phyloP scores from a whole-genome alignment of 2,329 filamentous ascomycete genomes.

The Xylaria sp. region DNA sequence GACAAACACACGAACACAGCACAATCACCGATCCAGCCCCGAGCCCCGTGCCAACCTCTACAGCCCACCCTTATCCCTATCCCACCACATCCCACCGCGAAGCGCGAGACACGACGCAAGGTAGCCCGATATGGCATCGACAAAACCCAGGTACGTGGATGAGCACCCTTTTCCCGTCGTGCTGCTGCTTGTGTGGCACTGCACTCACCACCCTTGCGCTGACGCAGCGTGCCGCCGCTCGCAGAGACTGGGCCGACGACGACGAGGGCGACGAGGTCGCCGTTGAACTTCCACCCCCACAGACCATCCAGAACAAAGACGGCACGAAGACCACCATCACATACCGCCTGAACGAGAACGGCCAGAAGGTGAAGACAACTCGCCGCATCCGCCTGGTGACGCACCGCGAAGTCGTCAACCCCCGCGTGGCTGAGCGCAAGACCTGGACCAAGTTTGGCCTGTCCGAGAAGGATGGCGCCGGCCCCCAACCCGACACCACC shows the following conservation, averaged over 20 bases:
- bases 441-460: conserved; percentile 91
- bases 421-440: conserved; percentile 92
- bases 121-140: conserved; percentile 36
- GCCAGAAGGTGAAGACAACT: conserved; percentile 96
- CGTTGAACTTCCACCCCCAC: conserved; percentile 76
- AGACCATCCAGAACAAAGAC: conserved; percentile 96
- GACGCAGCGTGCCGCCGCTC: background rate
- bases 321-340: conserved; percentile 95
- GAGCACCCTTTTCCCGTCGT: background rate
- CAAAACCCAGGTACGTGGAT: conserved; percentile 27
- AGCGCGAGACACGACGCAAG: background rate
- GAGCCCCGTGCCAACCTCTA: background rate
- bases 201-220: background rate
- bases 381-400: conserved; percentile 92
- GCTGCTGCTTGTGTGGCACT: too few species aligned
- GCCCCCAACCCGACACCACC: conserved; percentile 88
- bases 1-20: background rate
- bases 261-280: conserved; percentile 81
- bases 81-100: too few species aligned
- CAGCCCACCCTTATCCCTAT: too few species aligned
- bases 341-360: conserved; percentile 88
- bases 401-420: conserved; percentile 93
- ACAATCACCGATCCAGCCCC: background rate
- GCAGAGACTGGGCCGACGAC: conserved; percentile 89
- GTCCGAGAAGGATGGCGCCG: conserved; percentile 81